Percentiles rank a stretch among this genome's conserved stretches.
Conservation (phyloP, 2,329 filamentous ascomycete genomes). For the Chrysosporium keratinophilum region DNA sequence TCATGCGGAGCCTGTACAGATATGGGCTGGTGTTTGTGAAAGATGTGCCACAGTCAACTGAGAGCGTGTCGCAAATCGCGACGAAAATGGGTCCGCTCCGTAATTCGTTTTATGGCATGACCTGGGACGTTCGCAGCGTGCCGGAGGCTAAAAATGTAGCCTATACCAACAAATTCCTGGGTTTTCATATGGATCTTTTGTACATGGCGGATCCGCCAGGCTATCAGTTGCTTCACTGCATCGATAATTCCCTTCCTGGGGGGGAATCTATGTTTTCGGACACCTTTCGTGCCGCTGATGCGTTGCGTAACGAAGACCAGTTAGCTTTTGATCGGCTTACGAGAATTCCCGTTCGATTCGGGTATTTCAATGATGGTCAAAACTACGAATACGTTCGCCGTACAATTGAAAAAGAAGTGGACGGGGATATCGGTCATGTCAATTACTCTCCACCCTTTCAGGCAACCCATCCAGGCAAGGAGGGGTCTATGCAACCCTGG, state of each 20-base stretch:
- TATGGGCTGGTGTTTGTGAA: conserved; percentile 69
- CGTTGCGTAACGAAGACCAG: conserved; percentile 15
- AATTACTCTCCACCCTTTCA: conserved; percentile 80
- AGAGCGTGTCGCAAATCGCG: conserved; percentile 58
- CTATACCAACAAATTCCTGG: conserved; percentile 71
- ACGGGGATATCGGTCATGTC: conserved; percentile 32
- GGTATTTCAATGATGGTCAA: conserved; percentile 57
- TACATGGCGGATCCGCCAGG: conserved; percentile 72
- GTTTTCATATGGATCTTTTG: conserved; percentile 86
- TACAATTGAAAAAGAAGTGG: conserved; percentile 39
- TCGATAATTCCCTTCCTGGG: conserved; percentile 67
- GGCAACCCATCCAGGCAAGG: conserved; percentile 11
- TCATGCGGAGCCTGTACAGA: conserved; percentile 51
- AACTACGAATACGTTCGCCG: conserved; percentile 51
- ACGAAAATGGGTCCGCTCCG: conserved; percentile 65
- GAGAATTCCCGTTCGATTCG: conserved; percentile 45
- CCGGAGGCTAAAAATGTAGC: conserved; percentile 82
- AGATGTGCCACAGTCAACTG: conserved; percentile 58
- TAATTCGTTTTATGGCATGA: conserved; percentile 81
- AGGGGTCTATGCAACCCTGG: conserved; percentile 13
- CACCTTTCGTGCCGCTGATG: conserved; percentile 49
- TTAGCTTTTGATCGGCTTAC: conserved; percentile 31
- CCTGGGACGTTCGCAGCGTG: conserved; percentile 79
- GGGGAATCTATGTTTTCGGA: conserved; percentile 84
- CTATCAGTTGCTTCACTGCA: conserved; percentile 79